Conservation (phyloP, 2,329 filamentous ascomycete species). For the Gremmenia infestans region DNA sequence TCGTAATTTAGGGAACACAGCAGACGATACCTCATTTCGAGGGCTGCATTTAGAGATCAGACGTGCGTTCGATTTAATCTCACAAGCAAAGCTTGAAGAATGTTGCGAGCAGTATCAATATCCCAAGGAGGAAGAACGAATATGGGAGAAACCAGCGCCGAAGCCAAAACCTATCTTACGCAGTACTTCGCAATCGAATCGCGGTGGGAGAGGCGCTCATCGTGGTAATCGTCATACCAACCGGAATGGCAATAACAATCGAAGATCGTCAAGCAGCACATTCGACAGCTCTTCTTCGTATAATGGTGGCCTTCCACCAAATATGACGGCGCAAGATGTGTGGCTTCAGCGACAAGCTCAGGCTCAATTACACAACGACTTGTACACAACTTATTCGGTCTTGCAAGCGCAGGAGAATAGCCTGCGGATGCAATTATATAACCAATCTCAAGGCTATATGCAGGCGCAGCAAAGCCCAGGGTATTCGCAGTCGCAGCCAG, state of each 20-base stretch:
- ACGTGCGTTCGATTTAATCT: constrained; percentile 78
- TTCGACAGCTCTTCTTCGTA: constrained; percentile 27
- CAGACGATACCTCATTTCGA: constrained; percentile 88
- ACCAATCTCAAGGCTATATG: constrained; percentile 41
- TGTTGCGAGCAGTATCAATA: constrained; percentile 87
- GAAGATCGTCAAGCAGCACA: constrained; percentile 30
- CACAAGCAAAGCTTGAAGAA: constrained; percentile 71
- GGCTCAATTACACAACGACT: constrained; percentile 32
- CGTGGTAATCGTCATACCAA: constrained; percentile 24
- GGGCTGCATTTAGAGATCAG: constrained; percentile 87
- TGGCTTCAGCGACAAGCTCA: constrained; percentile 33
- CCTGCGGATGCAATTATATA: constrained; percentile 42
- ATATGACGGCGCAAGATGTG: constrained; percentile 26
- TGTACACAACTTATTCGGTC: constrained; percentile 33
- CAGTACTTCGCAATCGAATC: constrained; percentile 54
- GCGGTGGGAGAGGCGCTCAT: constrained; percentile 24
- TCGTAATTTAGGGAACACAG: constrained; percentile 91
- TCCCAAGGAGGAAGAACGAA: constrained; percentile 64
- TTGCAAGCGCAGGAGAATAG: constrained; percentile 42
- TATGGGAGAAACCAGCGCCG: constrained; percentile 52
- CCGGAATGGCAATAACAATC: constrained; percentile 27
- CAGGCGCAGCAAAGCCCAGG: constrained; percentile 36
- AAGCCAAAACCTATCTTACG: constrained; percentile 47
- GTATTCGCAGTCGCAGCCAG: constrained; percentile 37
- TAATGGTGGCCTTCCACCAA: constrained; percentile 17